These are phyloP conservation scores for Phytophthora aleatoria DNA, from an alignment of 352 stramenopile species.

Conservation along the genomic window DNA sequence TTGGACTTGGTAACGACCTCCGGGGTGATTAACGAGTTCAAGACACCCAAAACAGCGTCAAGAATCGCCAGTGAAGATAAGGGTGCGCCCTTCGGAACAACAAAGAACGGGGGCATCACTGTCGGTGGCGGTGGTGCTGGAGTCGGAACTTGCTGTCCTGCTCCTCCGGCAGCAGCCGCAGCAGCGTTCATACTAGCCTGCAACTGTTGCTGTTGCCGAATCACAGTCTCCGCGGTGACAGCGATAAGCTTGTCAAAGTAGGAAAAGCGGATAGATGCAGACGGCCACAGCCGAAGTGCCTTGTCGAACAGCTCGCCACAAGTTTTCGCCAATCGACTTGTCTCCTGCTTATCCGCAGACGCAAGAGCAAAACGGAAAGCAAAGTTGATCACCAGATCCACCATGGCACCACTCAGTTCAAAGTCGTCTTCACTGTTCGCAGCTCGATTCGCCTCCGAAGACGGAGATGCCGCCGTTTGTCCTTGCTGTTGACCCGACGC, in stretches of 20 bases:
- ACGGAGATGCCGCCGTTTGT: slow-evolving; percentile 24
- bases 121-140: slow-evolving; percentile 34
- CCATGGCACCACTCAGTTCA: slow-evolving; percentile 83
- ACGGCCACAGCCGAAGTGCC: slow-evolving; percentile 84
- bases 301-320: slow-evolving; percentile 90
- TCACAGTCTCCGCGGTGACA: slow-evolving; percentile 83
- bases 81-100: slow-evolving; percentile 80
- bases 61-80: slow-evolving; percentile 88
- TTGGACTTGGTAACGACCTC: slow-evolving; percentile 79
- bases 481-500: slow-evolving; percentile 17
- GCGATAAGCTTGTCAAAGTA: slow-evolving; percentile 93
- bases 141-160: slow-evolving; percentile 35
- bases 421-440: slow-evolving; percentile 83
- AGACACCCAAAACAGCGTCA: slow-evolving; percentile 84
- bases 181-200: slow-evolving; percentile 41
- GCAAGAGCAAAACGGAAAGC: slow-evolving; percentile 86
- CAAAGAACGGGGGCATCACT: slow-evolving; percentile 83
- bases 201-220: slow-evolving; percentile 76
- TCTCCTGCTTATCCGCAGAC: slow-evolving; percentile 91
- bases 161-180: slow-evolving; percentile 17
- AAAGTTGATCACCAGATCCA: slow-evolving; percentile 94
- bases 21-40: slow-evolving; percentile 82
- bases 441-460: slow-evolving; percentile 27
- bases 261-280: slow-evolving; percentile 85
- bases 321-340: slow-evolving; percentile 85